Base-by-base conservation (phyloP, 2,329 filamentous ascomycete genomes). In the Gaeumannomyces tritici region DNA sequence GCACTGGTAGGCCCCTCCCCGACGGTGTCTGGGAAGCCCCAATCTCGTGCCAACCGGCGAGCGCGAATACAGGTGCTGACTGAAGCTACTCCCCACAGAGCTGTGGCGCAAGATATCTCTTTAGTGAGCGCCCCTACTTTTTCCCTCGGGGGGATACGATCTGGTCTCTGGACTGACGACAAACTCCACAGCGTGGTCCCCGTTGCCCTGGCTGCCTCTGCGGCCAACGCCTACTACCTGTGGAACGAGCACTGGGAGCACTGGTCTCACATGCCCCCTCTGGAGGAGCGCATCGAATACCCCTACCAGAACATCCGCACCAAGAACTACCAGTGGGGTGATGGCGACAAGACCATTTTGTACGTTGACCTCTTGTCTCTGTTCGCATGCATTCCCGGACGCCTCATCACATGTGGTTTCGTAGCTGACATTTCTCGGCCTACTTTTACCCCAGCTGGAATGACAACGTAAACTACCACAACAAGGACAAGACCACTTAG, bases 211-310 rank as follows among this genome's bases (percentile, higher is more conserved):
- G 78, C 88, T 69, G 79, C 92, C 68, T 87, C 89, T 64, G 75
- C 79, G 68, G 80, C 87, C 78, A 99, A 99, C 77, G 93, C 93
- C 71, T 96, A 89, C 76, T 87, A 88, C 73, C 87, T 96, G 66
- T 99, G 92, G 91, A 87, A 85, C 72, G 91, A 96, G 81, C 95
- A 99, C 80, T 98, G 93, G 93, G 90, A 96, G 79, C 95, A 99
- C 84, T 91, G 89, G 86, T 79, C 77, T 61, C 93, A 98, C 80
- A 79, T 90, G 77, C 86, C 89, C 65, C 90, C 95, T 68, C 82
- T 93, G 69, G 91, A 96, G 82, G 95, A 99, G 81, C 89, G 90
- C 73, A 79, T 84, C 72, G 91, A 98, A 82, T 99, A 98, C 80
- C 81, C 92, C 64, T 99, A 96, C 87, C 91, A 96, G 86, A 99